Percentiles rank a stretch among this genome's conserved stretches.
Evolutionary conservation across 306 rosid genomes (phyloP).

Genomic region (Chamaecrista fasciculata): DNA sequence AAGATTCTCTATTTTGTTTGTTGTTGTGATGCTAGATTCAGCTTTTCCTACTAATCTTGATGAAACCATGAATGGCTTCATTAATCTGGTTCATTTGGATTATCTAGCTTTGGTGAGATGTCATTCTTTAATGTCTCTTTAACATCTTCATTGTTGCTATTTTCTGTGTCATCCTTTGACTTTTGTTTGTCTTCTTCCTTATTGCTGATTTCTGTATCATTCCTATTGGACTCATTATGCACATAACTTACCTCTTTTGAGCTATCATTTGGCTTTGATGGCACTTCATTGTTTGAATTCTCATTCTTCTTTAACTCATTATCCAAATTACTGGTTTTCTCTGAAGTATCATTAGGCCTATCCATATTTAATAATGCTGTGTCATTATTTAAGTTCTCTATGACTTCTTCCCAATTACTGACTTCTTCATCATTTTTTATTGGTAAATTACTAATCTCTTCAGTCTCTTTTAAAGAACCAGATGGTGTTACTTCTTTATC

Average conservation of each 20-base stretch:
- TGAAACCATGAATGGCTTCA: constrained; percentile 10
- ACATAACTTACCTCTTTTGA: not conserved
- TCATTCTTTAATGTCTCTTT: not conserved
- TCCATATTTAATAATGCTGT: too few relatives aligned
- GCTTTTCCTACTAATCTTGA: not conserved
- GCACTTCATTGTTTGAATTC: too few relatives aligned
- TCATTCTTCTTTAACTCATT: not conserved
- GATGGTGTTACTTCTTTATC: too few relatives aligned
- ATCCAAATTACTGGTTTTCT: not conserved
- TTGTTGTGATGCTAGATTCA: not conserved
- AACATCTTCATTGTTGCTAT: not conserved
- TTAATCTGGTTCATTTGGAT: not conserved
- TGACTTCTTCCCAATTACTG: not conserved
- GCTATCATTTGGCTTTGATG: too few relatives aligned
- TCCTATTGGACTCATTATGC: not conserved
- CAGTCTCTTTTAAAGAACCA: too few relatives aligned
- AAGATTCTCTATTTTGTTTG: constrained; percentile 1
- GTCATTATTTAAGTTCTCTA: not conserved
- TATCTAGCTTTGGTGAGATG: not conserved
- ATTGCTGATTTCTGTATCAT: not conserved
- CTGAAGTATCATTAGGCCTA: not conserved
- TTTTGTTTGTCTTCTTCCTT: not conserved
- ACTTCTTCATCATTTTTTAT: not conserved
- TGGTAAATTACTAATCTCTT: too few relatives aligned
- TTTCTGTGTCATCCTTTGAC: not conserved